phyloP scores from a whole-genome alignment of 73 alveolate species.

The Stentor coeruleus region DNA sequence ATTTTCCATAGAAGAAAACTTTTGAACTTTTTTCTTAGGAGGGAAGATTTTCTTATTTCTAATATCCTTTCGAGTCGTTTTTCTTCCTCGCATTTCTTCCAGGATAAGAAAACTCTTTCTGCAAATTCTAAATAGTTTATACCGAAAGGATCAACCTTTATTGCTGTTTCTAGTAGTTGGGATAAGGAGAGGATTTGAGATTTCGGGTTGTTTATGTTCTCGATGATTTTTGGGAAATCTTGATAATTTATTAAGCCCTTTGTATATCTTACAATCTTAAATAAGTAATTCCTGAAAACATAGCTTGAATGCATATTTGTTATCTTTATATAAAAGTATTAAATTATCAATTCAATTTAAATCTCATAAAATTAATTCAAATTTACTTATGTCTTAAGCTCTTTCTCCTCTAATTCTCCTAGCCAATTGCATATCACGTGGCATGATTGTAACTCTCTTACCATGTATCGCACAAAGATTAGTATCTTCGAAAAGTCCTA shows the following conservation, averaged over 20 bases:
- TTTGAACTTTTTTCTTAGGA: not conserved
- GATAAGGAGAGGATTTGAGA: not conserved
- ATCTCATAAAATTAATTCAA: no score
- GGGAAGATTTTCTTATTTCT: not conserved
- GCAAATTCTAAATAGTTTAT: not conserved
- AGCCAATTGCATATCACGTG: constrained; percentile 29
- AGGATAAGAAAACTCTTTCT: not conserved
- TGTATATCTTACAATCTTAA: not conserved
- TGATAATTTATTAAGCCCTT: not conserved
- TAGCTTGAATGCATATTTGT: not conserved
- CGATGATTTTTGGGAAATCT: not conserved
- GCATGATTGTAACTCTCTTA: not conserved
- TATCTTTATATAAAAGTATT: no score
- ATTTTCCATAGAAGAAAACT: not conserved
- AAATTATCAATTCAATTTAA: no score
- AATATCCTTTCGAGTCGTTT: no score
- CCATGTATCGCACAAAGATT: not conserved
- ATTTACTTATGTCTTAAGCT: no score
- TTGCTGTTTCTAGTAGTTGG: not conserved
- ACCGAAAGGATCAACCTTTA: not conserved
- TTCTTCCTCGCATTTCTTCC: not conserved
- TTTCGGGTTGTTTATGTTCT: not conserved
- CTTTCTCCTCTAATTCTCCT: constrained; percentile 64
- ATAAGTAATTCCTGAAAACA: not conserved
- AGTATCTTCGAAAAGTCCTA: constrained; percentile 79